Percentiles rank a stretch among this genome's conserved stretches.
phyloP scores from a whole-genome alignment of 2,329 filamentous ascomycete species.

The Colletotrichum sp. region DNA sequence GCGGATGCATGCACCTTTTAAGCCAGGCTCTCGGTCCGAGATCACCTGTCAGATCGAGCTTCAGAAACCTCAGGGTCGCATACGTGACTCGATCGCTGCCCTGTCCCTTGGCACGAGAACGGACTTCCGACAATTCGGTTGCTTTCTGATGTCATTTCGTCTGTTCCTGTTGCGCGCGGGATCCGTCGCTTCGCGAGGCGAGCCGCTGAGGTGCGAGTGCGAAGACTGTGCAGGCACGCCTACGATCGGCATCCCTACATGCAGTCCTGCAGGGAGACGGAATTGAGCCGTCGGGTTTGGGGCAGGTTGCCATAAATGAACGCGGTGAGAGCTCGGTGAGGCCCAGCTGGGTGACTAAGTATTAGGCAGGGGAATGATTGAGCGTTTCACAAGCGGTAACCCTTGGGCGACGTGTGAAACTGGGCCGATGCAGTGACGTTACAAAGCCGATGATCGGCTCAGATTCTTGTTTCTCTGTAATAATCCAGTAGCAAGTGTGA shows the following conservation, averaged over 20 bases:
- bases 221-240: not conserved
- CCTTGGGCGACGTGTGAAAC: not conserved
- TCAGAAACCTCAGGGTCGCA: not conserved
- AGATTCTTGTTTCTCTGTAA: not conserved
- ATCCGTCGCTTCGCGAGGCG: not conserved
- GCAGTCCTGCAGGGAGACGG: not conserved
- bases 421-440: not conserved
- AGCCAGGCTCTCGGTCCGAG: not conserved
- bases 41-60: not conserved
- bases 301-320: not conserved
- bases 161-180: not conserved
- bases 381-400: not conserved
- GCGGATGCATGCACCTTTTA: not conserved
- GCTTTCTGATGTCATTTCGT: conserved; percentile 3
- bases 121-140: not conserved
- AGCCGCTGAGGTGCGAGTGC: not conserved
- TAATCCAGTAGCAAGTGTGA: not conserved
- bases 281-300: not conserved
- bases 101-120: not conserved
- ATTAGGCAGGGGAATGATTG: not conserved
- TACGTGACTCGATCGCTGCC: not conserved
- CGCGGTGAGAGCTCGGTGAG: not conserved
- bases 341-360: not conserved
- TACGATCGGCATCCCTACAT: not conserved
- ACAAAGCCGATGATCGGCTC: not conserved